Base-by-base conservation (phyloP, 169 alveolate genomes). In the Babesia gibsoni region DNA sequence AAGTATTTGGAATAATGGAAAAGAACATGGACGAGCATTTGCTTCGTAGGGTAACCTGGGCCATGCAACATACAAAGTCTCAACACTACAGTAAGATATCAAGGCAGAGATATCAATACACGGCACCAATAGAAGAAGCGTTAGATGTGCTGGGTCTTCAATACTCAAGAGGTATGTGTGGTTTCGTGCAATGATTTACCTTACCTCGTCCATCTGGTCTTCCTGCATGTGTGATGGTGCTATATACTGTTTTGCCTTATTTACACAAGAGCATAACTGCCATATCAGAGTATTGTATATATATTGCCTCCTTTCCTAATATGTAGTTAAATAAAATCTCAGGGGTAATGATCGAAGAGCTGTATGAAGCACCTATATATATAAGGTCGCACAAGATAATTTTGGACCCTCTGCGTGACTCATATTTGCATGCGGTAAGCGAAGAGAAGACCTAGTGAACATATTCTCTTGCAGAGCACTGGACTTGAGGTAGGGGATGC, bases 401-500 rank as follows among this genome's bases (percentile, higher is more conserved):
- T 58, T 20, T 74, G 39, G 84, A 74, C 18, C 78, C 77, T 4
- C 29, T 67, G 61, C 70, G 67, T 5, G 78, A 64, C 25, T 67
- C 67, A 4, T 58, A 35, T 9, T 41, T 18, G n/a, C 84, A 74
- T 37, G 56, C 50, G 39, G 84, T 74, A 74, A 8, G 67, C 1
- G 8, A 0, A 1, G 25, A 23, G 25, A 0, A 14, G 30, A 7
- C 9, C 5, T 35, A 27, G 14, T 7, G 12, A 3, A 14, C 25
- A n/a, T 4, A 20, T 0, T 33, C 0, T 20, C 0, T 20, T 41
- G 30, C 39, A 74, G 84, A 74, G 70, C 9, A 58, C 84, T n/a
- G 77, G 77, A 4, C 43, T 57, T n/a, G 54, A 48, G 7, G 69
- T 63, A n/a, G 84, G 84, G 20, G 84, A 74, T 48, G 84, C 57